Percentiles rank a stretch among this genome's conserved stretches.
Conservation (phyloP, 1,284 basidiomycete genomes). For the Amylostereum areolatum region DNA sequence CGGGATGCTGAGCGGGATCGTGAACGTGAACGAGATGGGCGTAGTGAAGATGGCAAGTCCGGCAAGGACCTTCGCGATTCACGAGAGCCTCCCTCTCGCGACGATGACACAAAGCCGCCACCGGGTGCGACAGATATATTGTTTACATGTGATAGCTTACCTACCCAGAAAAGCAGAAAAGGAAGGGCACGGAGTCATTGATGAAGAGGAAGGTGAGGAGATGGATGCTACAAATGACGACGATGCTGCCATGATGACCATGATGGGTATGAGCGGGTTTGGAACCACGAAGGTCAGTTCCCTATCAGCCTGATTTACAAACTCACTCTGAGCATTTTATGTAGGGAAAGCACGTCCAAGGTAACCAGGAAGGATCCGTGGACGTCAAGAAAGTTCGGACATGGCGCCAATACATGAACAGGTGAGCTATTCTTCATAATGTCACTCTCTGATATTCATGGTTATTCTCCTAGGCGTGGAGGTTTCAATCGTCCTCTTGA, state of each 20-base stretch:
- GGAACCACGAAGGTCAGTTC: constrained; percentile 79
- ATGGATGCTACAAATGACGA: constrained; percentile 67
- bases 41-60: constrained; percentile 11
- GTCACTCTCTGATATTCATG: background rate
- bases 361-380: constrained; percentile 75
- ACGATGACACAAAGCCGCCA: no score
- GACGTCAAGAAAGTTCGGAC: constrained; percentile 86
- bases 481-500: constrained; percentile 86
- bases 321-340: constrained; percentile 3
- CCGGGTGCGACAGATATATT: background rate
- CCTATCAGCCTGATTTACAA: background rate
- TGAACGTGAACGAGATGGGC: constrained; percentile 17
- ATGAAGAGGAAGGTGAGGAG: constrained; percentile 53
- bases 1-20: constrained; percentile 16
- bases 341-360: constrained; percentile 74
- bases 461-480: constrained; percentile 53
- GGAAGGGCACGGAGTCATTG: constrained; percentile 30
- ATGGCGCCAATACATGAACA: constrained; percentile 96
- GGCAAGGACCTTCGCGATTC: constrained; percentile 6
- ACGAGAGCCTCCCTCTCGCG: no score
- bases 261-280: constrained; percentile 90
- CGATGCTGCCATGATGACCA: constrained; percentile 79
- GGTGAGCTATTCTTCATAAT: constrained; percentile 35
- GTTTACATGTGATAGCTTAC: constrained; percentile 6
- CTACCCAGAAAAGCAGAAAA: background rate